Evolutionary conservation across 768 basidiomycete species (phyloP).

Genomic region (Podaxis sp.): DNA sequence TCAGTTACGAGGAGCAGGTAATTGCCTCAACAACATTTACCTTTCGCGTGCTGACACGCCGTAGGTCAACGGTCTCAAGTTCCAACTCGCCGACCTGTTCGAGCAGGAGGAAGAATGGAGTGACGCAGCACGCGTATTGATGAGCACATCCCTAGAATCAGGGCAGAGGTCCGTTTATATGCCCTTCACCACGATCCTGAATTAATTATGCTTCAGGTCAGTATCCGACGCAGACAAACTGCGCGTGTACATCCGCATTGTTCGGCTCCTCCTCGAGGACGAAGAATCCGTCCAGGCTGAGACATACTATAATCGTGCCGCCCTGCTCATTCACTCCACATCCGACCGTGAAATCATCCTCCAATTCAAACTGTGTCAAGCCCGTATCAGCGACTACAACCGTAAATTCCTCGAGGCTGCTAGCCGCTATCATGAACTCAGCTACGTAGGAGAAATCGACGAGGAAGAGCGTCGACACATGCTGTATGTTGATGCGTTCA

Average conservation of each 20-base stretch:
- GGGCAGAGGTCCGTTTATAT: constrained; percentile 64
- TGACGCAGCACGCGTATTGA: constrained; percentile 87
- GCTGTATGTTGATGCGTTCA: constrained; percentile 56
- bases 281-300: constrained; percentile 98
- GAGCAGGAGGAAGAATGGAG: constrained; percentile 93
- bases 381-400: constrained; percentile 88
- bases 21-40: constrained; percentile 20
- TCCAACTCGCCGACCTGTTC: constrained; percentile 88
- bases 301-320: constrained; percentile 95
- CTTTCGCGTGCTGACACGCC: constrained; percentile 9
- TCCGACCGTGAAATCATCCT: constrained; percentile 77
- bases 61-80: constrained; percentile 80
- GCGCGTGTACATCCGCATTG: constrained; percentile 88
- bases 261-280: constrained; percentile 91
- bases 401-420: constrained; percentile 95
- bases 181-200: constrained; percentile 1
- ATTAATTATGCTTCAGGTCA: constrained; percentile 36
- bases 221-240: constrained; percentile 85
- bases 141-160: constrained; percentile 90
- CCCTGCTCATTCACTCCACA: constrained; percentile 80
- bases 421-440: constrained; percentile 90
- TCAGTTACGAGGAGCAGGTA: constrained; percentile 96
- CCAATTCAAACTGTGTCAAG: constrained; percentile 90
- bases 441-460: constrained; percentile 87
- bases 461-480: constrained; percentile 91